These are phyloP conservation scores for Delitschia confertaspora DNA, from an alignment of 495 filamentous ascomycete genomes.

Conservation along the genomic window DNA sequence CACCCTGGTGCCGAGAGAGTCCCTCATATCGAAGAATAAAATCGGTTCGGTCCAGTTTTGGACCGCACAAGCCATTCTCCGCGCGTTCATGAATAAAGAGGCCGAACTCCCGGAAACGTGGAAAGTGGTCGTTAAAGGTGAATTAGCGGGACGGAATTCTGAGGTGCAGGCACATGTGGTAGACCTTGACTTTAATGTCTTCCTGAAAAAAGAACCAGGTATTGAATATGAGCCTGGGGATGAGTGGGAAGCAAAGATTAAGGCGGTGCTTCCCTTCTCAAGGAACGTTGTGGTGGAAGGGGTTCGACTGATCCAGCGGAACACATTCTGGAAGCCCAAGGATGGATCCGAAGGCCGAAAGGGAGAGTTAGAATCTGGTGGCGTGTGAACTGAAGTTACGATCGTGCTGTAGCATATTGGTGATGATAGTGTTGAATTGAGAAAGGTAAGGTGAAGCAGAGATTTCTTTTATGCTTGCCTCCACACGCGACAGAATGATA, in stretches of 20 bases:
- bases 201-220: neutral
- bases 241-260: constrained; percentile 30
- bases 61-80: constrained; percentile 60
- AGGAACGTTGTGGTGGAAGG: constrained; percentile 4
- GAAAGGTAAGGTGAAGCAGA: no score
- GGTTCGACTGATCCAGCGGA: no score
- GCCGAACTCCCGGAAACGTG: constrained; percentile 53
- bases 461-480: no score
- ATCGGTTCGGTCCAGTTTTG: constrained; percentile 42
- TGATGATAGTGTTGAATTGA: no score
- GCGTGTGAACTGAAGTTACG: no score
- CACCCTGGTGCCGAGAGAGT: constrained; percentile 44
- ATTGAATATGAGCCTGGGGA: constrained; percentile 17
- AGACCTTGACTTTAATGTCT: neutral
- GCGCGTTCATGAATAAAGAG: constrained; percentile 67
- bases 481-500: no score
- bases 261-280: constrained; percentile 9
- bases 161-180: neutral
- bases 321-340: no score
- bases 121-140: constrained; percentile 39
- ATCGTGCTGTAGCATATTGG: no score
- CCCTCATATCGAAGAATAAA: constrained; percentile 19
- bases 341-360: no score
- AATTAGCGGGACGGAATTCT: constrained; percentile 1
- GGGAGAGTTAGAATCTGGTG: no score